Evolutionary conservation across 1,284 basidiomycete species (phyloP), one percentile per base, ranked within the genome.

Genomic region (Takashimella tepidaria): DNA sequence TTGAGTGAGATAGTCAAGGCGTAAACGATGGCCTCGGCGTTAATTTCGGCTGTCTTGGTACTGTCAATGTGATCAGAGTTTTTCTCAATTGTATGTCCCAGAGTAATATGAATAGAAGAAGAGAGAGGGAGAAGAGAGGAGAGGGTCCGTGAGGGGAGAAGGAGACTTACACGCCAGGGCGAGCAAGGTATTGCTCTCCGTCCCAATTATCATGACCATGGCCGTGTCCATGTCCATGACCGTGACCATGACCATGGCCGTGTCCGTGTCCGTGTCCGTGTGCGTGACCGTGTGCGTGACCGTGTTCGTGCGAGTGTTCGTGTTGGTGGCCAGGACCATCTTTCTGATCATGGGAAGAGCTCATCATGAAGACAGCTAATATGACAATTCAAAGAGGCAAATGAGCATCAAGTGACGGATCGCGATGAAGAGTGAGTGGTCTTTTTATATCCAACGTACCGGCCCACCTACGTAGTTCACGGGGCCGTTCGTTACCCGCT

Each of bases 141-240:
- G n/a, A n/a, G n/a, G n/a, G n/a, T n/a, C n/a, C n/a, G n/a, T n/a
- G n/a, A n/a, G n/a, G n/a, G n/a, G n/a, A n/a, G n/a, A n/a, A n/a
- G n/a, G n/a, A n/a, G n/a, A 63, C 64, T 63, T 47, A 70, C 66
- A 64, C 53, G 12, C 65, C 64, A 1, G 65, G 65, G 19, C 47
- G 52, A 24, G 47, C 46, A 41, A 66, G 56, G 52, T 71, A 71
- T n/a, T 64, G 56, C 13, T 63, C 59, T 21, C 64, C 68, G 40
- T 60, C 58, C 69, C 69, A 71, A 24, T 50, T 45, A 50, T 69
- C 66, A 1, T 57, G 54, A 5, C 54, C 45, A 43, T 60, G 49
- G 41, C 24, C 44, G 45, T 58, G 57, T 13, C 42, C 49, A 41
- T 63, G 58, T 12, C 48, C 47, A 24, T 66, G 64, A 19, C 47